Evolutionary conservation across 2,329 filamentous ascomycete genomes (phyloP).

Genomic region (Aspergillus sp.): DNA sequence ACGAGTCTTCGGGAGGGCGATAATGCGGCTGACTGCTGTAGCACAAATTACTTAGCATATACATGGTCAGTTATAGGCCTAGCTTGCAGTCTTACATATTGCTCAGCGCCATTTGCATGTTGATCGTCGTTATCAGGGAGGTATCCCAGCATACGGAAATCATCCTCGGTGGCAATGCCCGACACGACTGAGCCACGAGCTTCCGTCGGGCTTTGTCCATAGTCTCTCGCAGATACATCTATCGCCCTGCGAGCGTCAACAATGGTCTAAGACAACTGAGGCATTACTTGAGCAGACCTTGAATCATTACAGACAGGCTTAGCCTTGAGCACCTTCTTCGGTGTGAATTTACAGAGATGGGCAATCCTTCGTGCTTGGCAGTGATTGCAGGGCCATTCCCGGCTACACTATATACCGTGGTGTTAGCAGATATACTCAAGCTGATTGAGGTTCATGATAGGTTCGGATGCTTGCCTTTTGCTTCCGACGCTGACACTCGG

Average conservation of each 20-base stretch:
- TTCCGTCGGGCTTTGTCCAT: not conserved
- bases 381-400: constrained; percentile 55
- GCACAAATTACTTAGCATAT: not conserved
- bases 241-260: not conserved
- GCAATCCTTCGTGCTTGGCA: constrained; percentile 52
- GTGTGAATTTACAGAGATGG: constrained; percentile 51
- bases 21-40: constrained; percentile 9
- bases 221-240: not conserved
- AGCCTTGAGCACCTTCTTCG: constrained; percentile 32
- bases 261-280: not conserved
- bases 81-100: not conserved
- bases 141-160: constrained; percentile 23
- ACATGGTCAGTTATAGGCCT: too few relatives aligned
- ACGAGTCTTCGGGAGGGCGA: constrained; percentile 12
- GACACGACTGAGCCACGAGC: not conserved
- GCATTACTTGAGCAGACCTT: constrained; percentile 15
- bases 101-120: not conserved
- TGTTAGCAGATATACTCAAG: not conserved
- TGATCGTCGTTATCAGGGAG: constrained; percentile 10
- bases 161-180: constrained; percentile 7
- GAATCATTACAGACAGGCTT: constrained; percentile 5
- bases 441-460: too few relatives aligned
- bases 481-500: constrained; percentile 55
- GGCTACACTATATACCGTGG: constrained; percentile 44
- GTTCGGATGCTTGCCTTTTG: constrained; percentile 45